These are phyloP conservation scores for Colletotrichum eleusines DNA, from an alignment of 2,329 filamentous ascomycete species.

Conservation along the genomic window DNA sequence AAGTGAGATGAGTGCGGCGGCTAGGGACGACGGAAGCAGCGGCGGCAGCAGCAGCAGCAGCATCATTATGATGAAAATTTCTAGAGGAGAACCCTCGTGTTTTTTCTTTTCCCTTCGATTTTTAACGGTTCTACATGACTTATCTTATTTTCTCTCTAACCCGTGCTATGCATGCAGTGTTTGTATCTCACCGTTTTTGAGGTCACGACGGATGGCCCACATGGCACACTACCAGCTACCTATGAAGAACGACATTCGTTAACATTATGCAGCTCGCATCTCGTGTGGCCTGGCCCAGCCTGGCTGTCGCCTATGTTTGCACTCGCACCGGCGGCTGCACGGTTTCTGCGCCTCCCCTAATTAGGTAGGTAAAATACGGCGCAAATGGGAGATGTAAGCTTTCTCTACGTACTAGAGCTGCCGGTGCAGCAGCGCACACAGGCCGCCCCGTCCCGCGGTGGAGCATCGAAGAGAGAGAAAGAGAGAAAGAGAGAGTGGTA, in stretches of 20 bases:
- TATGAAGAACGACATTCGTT: too few relatives aligned
- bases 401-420: neutral
- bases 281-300: accelerated
- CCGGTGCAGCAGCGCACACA: constrained; percentile 22
- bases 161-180: neutral
- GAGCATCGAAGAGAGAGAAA: constrained; percentile 15
- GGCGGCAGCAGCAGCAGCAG: neutral
- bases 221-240: too few relatives aligned
- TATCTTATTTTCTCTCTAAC: neutral
- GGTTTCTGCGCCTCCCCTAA: neutral
- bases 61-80: neutral
- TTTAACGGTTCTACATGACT: too few relatives aligned
- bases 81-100: too few relatives aligned
- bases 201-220: neutral
- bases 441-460: constrained; percentile 13
- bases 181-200: neutral
- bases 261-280: neutral
- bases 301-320: too few relatives aligned
- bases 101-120: accelerated
- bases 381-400: neutral
- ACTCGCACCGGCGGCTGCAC: neutral
- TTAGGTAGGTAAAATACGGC: neutral
- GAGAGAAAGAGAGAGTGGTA: too few relatives aligned
- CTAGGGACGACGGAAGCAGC: neutral
- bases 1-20: neutral